A percentile compares a stretch with the other conserved stretches of the same genome.
phyloP scores from a whole-genome alignment of 2,329 filamentous ascomycete species.

The Neoarthrinium moseri region DNA sequence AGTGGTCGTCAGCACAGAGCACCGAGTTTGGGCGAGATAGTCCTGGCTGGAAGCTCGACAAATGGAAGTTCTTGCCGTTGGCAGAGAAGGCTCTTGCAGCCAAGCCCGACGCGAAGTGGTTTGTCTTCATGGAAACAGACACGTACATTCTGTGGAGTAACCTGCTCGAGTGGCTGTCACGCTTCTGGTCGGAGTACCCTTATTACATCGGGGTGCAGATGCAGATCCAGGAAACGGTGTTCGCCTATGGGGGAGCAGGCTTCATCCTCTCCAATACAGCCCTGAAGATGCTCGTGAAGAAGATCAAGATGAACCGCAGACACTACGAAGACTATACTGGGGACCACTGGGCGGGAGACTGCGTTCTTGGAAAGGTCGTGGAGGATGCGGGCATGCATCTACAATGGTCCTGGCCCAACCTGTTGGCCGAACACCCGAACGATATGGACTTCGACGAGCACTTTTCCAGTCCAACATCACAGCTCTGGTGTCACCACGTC shows the following conservation, averaged over 20 bases:
- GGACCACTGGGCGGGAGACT: slow-evolving; percentile 48
- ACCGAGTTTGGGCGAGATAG: slow-evolving; percentile 37
- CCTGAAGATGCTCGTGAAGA: slow-evolving; percentile 40
- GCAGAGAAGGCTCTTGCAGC: slow-evolving; percentile 43
- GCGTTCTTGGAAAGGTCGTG: slow-evolving; percentile 46
- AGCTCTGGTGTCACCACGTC: slow-evolving; percentile 49
- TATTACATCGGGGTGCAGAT: slow-evolving; percentile 55
- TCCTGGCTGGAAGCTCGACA: slow-evolving; percentile 50
- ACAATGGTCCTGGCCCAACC: slow-evolving; percentile 44
- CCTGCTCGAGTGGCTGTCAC: slow-evolving; percentile 50
- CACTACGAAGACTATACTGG: slow-evolving; percentile 44
- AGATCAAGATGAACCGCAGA: slow-evolving; percentile 37
- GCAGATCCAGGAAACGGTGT: slow-evolving; percentile 47
- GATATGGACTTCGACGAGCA: slow-evolving; percentile 41
- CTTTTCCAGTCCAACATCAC: slow-evolving; percentile 34
- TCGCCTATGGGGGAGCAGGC: slow-evolving; percentile 52
- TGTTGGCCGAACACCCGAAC: slow-evolving; percentile 36
- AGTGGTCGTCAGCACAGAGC: slow-evolving; percentile 28
- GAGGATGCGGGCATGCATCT: slow-evolving; percentile 42
- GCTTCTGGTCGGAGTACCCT: slow-evolving; percentile 45
- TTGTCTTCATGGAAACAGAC: slow-evolving; percentile 58
- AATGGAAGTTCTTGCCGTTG: slow-evolving; percentile 58
- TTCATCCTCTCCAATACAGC: slow-evolving; percentile 50
- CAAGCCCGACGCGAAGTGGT: slow-evolving; percentile 52
- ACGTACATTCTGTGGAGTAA: slow-evolving; percentile 56